These are phyloP conservation scores for Cyclaneusma minus DNA, from an alignment of 2,329 filamentous ascomycete genomes.

Conservation along the genomic window DNA sequence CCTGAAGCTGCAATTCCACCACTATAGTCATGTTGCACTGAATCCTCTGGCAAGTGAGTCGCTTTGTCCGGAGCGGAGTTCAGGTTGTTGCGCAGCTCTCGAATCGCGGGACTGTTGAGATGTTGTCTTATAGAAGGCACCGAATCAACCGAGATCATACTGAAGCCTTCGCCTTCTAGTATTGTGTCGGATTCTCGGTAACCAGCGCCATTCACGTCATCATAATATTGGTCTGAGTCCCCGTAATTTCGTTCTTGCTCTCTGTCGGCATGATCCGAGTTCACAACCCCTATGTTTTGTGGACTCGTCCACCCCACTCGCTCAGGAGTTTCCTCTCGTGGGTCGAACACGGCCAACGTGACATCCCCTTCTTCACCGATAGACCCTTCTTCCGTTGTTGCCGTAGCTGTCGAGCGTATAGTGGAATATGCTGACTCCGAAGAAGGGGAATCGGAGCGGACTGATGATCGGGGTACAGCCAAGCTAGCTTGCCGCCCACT, in stretches of 20 bases:
- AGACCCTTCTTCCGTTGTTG: constrained; percentile 4
- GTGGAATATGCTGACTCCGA: constrained; percentile 11
- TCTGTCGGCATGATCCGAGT: background rate
- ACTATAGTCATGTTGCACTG: no score
- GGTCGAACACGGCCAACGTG: constrained; percentile 13
- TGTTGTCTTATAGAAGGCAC: constrained; percentile 31
- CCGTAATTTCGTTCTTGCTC: constrained; percentile 4
- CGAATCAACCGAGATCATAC: constrained; percentile 38
- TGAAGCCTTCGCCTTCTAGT: constrained; percentile 40
- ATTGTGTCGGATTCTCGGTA: constrained; percentile 34
- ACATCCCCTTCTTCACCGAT: constrained; percentile 9
- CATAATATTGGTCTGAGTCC: constrained; percentile 3
- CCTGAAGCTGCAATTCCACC: no score
- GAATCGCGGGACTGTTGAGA: constrained; percentile 18
- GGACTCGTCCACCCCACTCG: constrained; percentile 15
- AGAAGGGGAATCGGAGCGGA: no score
- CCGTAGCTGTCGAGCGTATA: constrained; percentile 8
- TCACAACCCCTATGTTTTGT: constrained; percentile 5
- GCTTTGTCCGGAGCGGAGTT: no score
- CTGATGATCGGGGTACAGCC: background rate
- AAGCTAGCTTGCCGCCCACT: constrained; percentile 4
- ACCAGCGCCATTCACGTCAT: constrained; percentile 18
- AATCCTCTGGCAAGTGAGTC: no score
- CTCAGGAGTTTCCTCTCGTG: constrained; percentile 11
- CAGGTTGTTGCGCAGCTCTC: no score